These are phyloP conservation scores for Didymella exigua DNA, from an alignment of 2,329 filamentous ascomycete genomes.

Conservation along the genomic window DNA sequence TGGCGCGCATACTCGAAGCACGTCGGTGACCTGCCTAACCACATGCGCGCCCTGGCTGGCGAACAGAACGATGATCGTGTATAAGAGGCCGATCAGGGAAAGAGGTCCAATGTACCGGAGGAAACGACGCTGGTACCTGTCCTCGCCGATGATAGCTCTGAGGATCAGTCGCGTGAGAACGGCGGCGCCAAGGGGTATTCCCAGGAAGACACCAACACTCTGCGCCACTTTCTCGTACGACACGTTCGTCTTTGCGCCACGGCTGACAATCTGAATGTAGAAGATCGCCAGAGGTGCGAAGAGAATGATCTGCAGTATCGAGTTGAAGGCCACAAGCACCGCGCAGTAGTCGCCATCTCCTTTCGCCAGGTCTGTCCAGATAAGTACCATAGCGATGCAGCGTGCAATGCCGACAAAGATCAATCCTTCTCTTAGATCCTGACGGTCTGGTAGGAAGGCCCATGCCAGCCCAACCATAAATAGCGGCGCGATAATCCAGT, in stretches of 20 bases:
- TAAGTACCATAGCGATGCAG: constrained; percentile 87
- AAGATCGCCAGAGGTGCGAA: constrained; percentile 56
- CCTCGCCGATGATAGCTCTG: constrained; percentile 58
- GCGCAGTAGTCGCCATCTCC: constrained; percentile 85
- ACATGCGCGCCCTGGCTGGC: constrained; percentile 80
- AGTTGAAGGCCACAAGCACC: constrained; percentile 57
- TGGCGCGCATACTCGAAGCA: constrained; percentile 80
- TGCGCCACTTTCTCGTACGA: constrained; percentile 73
- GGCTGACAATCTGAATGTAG: constrained; percentile 69
- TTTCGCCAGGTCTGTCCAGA: constrained; percentile 79
- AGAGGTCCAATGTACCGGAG: constrained; percentile 72
- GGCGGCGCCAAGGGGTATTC: constrained; percentile 78
- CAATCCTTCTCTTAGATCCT: constrained; percentile 64
- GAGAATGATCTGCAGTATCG: constrained; percentile 55
- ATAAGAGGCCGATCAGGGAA: constrained; percentile 82
- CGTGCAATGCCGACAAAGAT: constrained; percentile 83
- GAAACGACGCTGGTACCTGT: constrained; percentile 72
- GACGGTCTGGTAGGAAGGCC: constrained; percentile 55
- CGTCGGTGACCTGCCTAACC: constrained; percentile 83
- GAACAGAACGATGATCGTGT: constrained; percentile 86
- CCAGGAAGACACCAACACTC: constrained; percentile 83
- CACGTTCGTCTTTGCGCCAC: constrained; percentile 51
- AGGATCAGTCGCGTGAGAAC: constrained; percentile 74
- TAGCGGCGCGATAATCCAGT: constrained; percentile 83
- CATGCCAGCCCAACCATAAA: constrained; percentile 79